A percentile compares a stretch with the other conserved stretches of the same genome.
These are phyloP conservation scores for Dionaea muscipula DNA, from an alignment of 179 eudicot species.

Conservation along the genomic window DNA sequence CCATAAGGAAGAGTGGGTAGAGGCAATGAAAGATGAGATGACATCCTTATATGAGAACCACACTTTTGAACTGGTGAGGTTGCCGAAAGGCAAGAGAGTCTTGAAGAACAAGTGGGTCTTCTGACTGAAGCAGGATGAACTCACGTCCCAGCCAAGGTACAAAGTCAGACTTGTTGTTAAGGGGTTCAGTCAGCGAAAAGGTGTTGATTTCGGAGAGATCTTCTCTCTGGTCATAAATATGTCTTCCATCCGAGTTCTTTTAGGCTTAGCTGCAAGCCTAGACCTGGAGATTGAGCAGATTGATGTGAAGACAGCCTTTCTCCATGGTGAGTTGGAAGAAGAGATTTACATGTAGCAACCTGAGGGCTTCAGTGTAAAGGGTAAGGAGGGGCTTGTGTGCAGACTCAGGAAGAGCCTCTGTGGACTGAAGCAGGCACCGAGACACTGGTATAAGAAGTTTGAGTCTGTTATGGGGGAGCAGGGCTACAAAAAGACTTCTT, in stretches of 20 bases:
- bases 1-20: slow-evolving; percentile 5
- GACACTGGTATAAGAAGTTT: slow-evolving; percentile 1
- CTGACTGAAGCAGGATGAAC: slow-evolving; percentile 7
- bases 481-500: neutral
- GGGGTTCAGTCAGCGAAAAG: slow-evolving; percentile 6
- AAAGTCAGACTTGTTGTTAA: slow-evolving; percentile 9
- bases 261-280: neutral
- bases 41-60: slow-evolving; percentile 6
- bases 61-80: slow-evolving; percentile 12
- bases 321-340: neutral
- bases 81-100: slow-evolving; percentile 13
- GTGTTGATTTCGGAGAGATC: slow-evolving; percentile 4
- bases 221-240: slow-evolving; percentile 3
- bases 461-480: slow-evolving; percentile 4
- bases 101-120: slow-evolving; percentile 8
- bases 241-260: neutral
- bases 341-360: neutral
- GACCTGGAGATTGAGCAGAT: neutral
- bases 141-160: neutral
- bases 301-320: neutral
- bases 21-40: slow-evolving; percentile 18
- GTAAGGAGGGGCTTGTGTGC: slow-evolving; percentile 1
- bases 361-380: neutral
- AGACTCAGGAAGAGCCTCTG: neutral
- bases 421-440: slow-evolving; percentile 1